Base-by-base conservation (phyloP, 805 yeast genomes). In the Lachancea waltii region DNA sequence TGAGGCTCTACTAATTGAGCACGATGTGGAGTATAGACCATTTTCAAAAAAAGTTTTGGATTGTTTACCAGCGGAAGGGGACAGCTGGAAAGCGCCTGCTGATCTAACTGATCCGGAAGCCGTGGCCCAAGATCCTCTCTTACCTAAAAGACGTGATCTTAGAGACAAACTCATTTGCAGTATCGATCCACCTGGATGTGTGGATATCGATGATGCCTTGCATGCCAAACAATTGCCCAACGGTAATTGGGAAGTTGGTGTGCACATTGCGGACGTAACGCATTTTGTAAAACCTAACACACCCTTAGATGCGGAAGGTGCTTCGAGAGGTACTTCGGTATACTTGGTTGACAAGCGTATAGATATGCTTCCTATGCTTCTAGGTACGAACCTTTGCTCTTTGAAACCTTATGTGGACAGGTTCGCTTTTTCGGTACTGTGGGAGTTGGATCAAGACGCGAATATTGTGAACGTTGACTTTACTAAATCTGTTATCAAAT, bases 241-340 rank as follows among this genome's bases (percentile, higher is more conserved):
- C 59, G 98, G 98, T 0, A 85, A 90, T 58, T 87, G 75, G 68
- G 95, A 92, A 60, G 95, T 92, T 40, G 99, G 99, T 55, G 99
- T 92, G 21, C 99, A 92, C 57, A 92, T 92, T 67, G 99, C 99
- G 7, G 99, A 92, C 64, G 99, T 92, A 21, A 85, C 97, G 1
- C 95, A 92, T 64, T 92, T 92, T 56, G 98, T 92, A 32, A 86
- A 87, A 62, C 81, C 98, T 0, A 82, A 80, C 45, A 86, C 96
- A 3, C 80, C 97, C 0, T 69, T 92, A 43, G 98, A 92, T 58
- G 81, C 77, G 31, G 99, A 92, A 64, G 99, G 97, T 62, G 95
- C 97, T 0, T 73, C 95, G 1, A 77, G 99, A 64, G 97, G 97
- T 53, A 92, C 98, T 0, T 89, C 98, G 4, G 97, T 92, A 3